These are phyloP conservation scores for Plasmodium chabaudi DNA, from an alignment of 169 alveolate species.

Conservation along the genomic window DNA sequence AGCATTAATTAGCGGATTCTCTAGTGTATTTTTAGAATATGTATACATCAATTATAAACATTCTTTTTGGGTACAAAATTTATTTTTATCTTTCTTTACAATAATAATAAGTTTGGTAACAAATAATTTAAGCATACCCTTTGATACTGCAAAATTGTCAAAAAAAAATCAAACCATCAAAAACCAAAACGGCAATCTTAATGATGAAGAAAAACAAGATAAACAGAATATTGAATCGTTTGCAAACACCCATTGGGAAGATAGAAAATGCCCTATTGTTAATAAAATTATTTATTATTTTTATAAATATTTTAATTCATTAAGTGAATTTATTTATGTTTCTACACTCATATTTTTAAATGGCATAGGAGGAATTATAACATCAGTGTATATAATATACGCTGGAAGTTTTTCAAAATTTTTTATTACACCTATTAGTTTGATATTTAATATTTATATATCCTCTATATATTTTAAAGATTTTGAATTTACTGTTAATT, in stretches of 20 bases:
- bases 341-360: slow-evolving; percentile 13
- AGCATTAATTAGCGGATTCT: slow-evolving; percentile 54
- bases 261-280: not conserved
- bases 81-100: slow-evolving; percentile 38
- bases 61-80: slow-evolving; percentile 59
- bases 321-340: slow-evolving; percentile 35
- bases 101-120: slow-evolving; percentile 45
- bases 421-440: slow-evolving; percentile 63
- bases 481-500: slow-evolving; percentile 42
- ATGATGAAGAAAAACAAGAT: not conserved
- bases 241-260: too few relatives aligned
- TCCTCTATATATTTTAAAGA: slow-evolving; percentile 60
- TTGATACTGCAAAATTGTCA: not conserved
- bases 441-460: slow-evolving; percentile 46
- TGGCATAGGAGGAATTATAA: slow-evolving; percentile 50
- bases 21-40: slow-evolving; percentile 54
- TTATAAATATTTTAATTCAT: slow-evolving; percentile 33
- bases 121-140: not conserved
- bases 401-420: slow-evolving; percentile 41
- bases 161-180: not conserved
- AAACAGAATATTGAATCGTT: not conserved
- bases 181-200: not conserved
- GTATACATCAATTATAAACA: slow-evolving; percentile 28
- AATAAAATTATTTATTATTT: slow-evolving; percentile 1
- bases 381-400: slow-evolving; percentile 31